These are phyloP conservation scores for Clavispora vitiphila DNA, from an alignment of 805 yeast species.

Conservation along the genomic window DNA sequence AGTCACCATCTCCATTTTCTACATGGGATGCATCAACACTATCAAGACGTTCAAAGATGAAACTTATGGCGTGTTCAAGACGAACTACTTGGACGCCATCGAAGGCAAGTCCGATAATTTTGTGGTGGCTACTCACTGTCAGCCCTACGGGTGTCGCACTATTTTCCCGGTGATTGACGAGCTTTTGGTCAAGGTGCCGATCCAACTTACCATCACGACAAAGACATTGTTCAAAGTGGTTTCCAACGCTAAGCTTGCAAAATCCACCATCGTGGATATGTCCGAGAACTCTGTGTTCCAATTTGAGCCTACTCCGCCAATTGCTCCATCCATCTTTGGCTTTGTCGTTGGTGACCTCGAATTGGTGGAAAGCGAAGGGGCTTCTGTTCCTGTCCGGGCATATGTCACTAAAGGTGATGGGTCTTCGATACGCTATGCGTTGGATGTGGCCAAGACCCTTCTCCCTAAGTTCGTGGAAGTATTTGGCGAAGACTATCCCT, in stretches of 20 bases:
- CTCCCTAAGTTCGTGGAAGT: constrained; percentile 45
- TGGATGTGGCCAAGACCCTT: constrained; percentile 42
- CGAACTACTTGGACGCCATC: constrained; percentile 51
- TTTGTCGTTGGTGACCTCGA: constrained; percentile 69
- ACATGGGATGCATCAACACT: constrained; percentile 47
- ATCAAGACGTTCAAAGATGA: constrained; percentile 49
- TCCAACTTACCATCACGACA: constrained; percentile 47
- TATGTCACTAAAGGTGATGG: constrained; percentile 54
- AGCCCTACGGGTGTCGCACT: constrained; percentile 58
- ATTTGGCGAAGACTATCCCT: constrained; percentile 48
- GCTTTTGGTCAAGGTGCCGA: constrained; percentile 46
- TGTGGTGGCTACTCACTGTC: constrained; percentile 66
- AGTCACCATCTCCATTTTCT: constrained; percentile 26
- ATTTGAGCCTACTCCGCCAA: constrained; percentile 53
- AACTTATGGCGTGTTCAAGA: constrained; percentile 65
- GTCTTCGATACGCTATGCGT: constrained; percentile 43
- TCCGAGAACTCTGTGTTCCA: constrained; percentile 27
- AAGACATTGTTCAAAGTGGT: constrained; percentile 42
- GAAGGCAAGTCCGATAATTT: constrained; percentile 47
- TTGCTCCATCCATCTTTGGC: constrained; percentile 61
- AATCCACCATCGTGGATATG: constrained; percentile 12
- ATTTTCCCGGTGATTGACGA: constrained; percentile 73
- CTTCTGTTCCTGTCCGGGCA: constrained; percentile 42
- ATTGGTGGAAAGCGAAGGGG: constrained; percentile 19
- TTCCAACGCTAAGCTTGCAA: constrained; percentile 41